phyloP scores from a whole-genome alignment of 768 basidiomycete genomes.

The Dioszegia crocea region DNA sequence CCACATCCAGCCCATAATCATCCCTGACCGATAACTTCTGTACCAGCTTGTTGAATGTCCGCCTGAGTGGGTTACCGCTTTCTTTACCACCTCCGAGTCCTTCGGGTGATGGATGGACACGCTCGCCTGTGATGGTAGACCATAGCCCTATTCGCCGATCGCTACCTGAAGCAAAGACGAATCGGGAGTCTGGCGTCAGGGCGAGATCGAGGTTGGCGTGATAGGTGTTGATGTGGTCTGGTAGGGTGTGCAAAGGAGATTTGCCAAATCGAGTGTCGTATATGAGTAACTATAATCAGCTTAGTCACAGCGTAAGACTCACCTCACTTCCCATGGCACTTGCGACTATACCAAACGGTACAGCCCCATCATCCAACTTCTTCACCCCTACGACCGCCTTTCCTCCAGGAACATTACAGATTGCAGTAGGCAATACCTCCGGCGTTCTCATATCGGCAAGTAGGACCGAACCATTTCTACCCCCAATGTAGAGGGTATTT shows the following conservation, averaged over 20 bases:
- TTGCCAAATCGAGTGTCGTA: constrained; percentile 32
- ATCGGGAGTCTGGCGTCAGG: constrained; percentile 25
- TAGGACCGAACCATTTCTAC: constrained; percentile 16
- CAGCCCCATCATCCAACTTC: constrained; percentile 31
- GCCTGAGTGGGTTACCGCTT: not conserved
- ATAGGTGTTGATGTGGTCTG: constrained; percentile 5
- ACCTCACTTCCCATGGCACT: constrained; percentile 38
- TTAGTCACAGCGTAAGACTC: constrained; percentile 2
- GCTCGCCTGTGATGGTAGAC: constrained; percentile 26
- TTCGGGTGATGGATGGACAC: not conserved
- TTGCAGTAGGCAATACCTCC: not conserved
- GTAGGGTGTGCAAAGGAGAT: constrained; percentile 11
- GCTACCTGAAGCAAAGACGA: constrained; percentile 31
- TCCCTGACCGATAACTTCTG: constrained; percentile 16
- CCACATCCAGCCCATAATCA: constrained; percentile 29
- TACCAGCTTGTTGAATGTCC: not conserved
- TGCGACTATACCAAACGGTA: constrained; percentile 33
- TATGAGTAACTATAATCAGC: constrained; percentile 21
- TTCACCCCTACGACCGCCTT: constrained; percentile 40
- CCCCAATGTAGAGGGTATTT: constrained; percentile 32
- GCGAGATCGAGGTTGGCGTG: constrained; percentile 5
- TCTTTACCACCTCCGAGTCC: not conserved
- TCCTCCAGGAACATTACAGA: constrained; percentile 2
- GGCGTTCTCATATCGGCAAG: constrained; percentile 29
- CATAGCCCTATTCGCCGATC: constrained; percentile 29